Base-by-base conservation (phyloP, 2,329 filamentous ascomycete species). In the Fusarium mexicanum region DNA sequence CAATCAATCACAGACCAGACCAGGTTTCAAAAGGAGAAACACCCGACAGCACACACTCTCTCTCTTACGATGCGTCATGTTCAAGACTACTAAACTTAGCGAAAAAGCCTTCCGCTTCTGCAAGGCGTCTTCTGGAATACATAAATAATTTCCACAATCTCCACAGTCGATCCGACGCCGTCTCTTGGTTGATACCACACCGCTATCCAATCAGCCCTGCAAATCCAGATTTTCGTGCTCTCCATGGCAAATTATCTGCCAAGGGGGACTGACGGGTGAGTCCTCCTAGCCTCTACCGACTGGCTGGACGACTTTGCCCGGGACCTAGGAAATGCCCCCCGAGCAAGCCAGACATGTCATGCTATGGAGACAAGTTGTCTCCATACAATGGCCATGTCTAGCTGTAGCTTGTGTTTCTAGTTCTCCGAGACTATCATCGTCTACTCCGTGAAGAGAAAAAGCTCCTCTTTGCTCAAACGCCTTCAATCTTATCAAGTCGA, bases 121-220 rank as follows among this genome's bases (percentile, higher is more conserved):
- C 51, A 61, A 67, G 67, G 53, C 53, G 55, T 66, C 67, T 77
- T 76, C 75, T 78, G 73, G 76, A 75, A 76, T 72, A 72, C 31
- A 51, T 71, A 71, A n/a, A 51, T 51, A 51, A 77, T 75, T 78
- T 77, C 69, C 75, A 69, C 68, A 64, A 54, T 72, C 75, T 64
- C 76, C 76, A 77, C 76, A 72, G 31, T 51, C 64, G 48, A 61
- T 47, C 63, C 69, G 58, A 53, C 71, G 73, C 64, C 76, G 61
- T 72, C 69, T 71, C 55, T 58, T 58, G 38, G 64, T 65, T 61
- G 61, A 61, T 66, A 74, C 76, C 76, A 72, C 69, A 73, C 74
- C 68, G 69, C 73, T 68, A 68, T 67, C 76, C 76, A 78, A 78
- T 78, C 76, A 76, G 76, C 75, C 75, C 68, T 76, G 75, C 67